Conservation (phyloP, 176 grass and related monocot species). For the Carex parvula region DNA sequence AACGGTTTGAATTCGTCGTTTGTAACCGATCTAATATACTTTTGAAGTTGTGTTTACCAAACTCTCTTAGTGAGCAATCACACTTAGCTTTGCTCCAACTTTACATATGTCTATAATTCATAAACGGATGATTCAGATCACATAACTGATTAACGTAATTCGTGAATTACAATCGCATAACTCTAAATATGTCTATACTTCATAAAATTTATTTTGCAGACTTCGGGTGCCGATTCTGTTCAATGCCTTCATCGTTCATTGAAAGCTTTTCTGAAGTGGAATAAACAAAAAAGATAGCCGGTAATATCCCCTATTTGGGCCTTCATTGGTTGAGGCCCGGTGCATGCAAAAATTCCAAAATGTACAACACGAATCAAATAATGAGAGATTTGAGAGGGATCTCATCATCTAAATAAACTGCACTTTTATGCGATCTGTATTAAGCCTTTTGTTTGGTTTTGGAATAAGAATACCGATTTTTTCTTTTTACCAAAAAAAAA, state of each 20-base stretch:
- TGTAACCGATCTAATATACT: no score
- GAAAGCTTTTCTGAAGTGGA: not conserved
- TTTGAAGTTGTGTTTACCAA: no score
- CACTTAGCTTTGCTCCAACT: not conserved
- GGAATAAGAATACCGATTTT: no score
- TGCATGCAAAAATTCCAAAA: not conserved
- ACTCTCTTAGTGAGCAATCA: no score
- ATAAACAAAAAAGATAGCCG: not conserved
- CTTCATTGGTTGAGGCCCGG: not conserved
- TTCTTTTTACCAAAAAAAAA: no score
- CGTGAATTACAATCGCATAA: not conserved
- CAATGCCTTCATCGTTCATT: not conserved
- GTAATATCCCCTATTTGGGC: not conserved
- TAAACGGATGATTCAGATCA: no score
- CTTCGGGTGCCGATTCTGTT: not conserved
- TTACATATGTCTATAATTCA: not conserved
- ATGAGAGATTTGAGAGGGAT: not conserved
- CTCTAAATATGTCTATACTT: no score
- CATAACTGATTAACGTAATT: not conserved
- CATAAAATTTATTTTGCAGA: no score
- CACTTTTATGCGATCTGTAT: not conserved
- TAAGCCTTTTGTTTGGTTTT: not conserved
- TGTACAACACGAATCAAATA: not conserved
- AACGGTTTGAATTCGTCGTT: no score
- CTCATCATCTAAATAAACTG: not conserved